phyloP scores from a whole-genome alignment of 2,329 filamentous ascomycete genomes.

The Cladorrhinum sp. region DNA sequence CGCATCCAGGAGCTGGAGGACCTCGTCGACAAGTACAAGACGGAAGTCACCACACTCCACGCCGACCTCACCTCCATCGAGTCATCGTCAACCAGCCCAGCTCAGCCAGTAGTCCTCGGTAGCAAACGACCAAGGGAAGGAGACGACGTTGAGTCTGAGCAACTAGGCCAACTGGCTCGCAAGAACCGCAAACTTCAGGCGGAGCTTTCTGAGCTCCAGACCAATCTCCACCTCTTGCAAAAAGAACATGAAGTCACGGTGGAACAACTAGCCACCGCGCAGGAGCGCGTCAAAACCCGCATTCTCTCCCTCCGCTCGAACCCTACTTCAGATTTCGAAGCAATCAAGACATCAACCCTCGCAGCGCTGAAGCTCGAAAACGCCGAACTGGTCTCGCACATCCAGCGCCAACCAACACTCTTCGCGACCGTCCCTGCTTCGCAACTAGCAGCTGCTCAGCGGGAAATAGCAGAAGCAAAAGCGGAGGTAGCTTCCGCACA shows the following conservation, averaged over 20 bases:
- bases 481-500: slow-evolving; percentile 69
- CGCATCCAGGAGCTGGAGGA: slow-evolving; percentile 79
- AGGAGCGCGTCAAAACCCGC: slow-evolving; percentile 70
- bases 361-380: slow-evolving; percentile 79
- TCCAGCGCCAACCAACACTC: slow-evolving; percentile 47
- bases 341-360: slow-evolving; percentile 78
- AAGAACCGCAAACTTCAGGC: slow-evolving; percentile 86
- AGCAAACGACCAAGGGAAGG: slow-evolving; percentile 64
- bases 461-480: slow-evolving; percentile 70
- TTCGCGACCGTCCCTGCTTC: slow-evolving; percentile 70
- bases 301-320: slow-evolving; percentile 87
- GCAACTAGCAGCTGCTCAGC: slow-evolving; percentile 70
- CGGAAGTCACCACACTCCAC: slow-evolving; percentile 72
- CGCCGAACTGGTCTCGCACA: slow-evolving; percentile 70
- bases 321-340: slow-evolving; percentile 81
- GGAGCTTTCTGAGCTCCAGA: slow-evolving; percentile 67
- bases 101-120: slow-evolving; percentile 42
- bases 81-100: slow-evolving; percentile 32
- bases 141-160: slow-evolving; percentile 61
- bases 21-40: slow-evolving; percentile 83
- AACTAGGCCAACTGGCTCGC: slow-evolving; percentile 77
- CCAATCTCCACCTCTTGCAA: slow-evolving; percentile 66
- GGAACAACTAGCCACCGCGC: slow-evolving; percentile 67
- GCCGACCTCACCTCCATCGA: slow-evolving; percentile 70
- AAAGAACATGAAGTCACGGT: slow-evolving; percentile 70